Conservation (phyloP, 192 early-diverging fungal genomes). For the Spizellomyces sp. region DNA sequence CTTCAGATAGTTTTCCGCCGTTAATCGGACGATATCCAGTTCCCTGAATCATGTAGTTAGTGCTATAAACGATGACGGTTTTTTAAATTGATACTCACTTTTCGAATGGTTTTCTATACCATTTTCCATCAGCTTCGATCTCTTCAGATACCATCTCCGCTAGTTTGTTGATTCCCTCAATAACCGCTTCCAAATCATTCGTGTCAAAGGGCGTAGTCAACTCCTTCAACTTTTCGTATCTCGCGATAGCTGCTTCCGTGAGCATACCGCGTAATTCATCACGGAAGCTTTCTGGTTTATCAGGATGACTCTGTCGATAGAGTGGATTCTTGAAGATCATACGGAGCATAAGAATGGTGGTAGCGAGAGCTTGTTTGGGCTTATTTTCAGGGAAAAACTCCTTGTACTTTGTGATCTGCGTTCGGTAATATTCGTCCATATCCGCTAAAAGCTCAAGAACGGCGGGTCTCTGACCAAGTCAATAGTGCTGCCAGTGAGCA, state of each 20-base stretch:
- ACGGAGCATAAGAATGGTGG: slow-evolving; percentile 53
- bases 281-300: slow-evolving; percentile 45
- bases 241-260: slow-evolving; percentile 39
- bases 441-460: slow-evolving; percentile 47
- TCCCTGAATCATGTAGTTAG: slow-evolving; percentile 24
- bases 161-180: slow-evolving; percentile 51
- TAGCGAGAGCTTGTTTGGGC: slow-evolving; percentile 49
- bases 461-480: slow-evolving; percentile 25
- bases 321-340: slow-evolving; percentile 54
- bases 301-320: slow-evolving; percentile 49
- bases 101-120: slow-evolving; percentile 49
- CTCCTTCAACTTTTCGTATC: slow-evolving; percentile 52
- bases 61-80: neutral
- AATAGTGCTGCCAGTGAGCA: slow-evolving; percentile 6
- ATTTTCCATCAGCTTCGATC: slow-evolving; percentile 56
- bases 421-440: slow-evolving; percentile 53
- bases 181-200: slow-evolving; percentile 46
- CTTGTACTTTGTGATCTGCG: slow-evolving; percentile 56
- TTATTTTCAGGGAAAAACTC: slow-evolving; percentile 60
- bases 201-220: slow-evolving; percentile 53
- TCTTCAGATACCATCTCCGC: slow-evolving; percentile 56
- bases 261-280: slow-evolving; percentile 42
- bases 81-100: slow-evolving; percentile 8
- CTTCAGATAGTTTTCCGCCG: slow-evolving; percentile 51
- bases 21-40: slow-evolving; percentile 52